Evolutionary conservation across 225 moss, liverwort and hornwort species (phyloP).

Genomic region (Lunularia cruciata): DNA sequence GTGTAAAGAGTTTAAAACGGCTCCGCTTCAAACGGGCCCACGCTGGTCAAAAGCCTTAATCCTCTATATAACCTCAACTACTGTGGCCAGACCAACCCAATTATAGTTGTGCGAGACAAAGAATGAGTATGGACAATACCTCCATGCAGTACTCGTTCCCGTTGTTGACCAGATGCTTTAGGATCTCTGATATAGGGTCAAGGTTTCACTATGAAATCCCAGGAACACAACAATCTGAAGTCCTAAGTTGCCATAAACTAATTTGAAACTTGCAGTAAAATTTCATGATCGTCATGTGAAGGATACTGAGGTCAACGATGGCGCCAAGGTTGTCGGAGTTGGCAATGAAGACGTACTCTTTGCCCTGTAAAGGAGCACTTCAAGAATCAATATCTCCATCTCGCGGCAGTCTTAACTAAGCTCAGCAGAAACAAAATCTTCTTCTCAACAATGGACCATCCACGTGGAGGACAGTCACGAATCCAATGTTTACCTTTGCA

Average conservation of each 20-base stretch:
- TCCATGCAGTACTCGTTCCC: conserved; percentile 95
- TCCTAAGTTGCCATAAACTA: neutral
- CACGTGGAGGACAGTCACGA: neutral
- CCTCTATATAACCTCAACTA: too few species aligned
- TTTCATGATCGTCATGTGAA: neutral
- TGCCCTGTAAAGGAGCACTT: conserved; percentile 52
- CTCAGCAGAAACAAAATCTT: too few species aligned
- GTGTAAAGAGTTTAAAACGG: neutral
- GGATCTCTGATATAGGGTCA: conserved; percentile 59
- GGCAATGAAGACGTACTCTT: conserved; percentile 92
- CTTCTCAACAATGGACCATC: too few species aligned
- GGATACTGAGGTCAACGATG: conserved; percentile 96
- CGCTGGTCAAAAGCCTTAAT: too few species aligned
- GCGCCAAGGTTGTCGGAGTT: conserved; percentile 97
- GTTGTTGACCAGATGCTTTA: conserved; percentile 91
- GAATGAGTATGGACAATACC: too few species aligned
- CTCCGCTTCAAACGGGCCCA: too few species aligned
- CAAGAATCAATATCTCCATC: neutral
- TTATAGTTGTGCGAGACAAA: too few species aligned
- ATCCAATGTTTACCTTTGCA: conserved; percentile 52
- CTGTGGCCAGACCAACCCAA: too few species aligned
- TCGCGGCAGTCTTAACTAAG: too few species aligned
- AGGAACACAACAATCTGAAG: neutral
- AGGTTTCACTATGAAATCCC: conserved; percentile 38
- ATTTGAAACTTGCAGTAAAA: neutral